Evolutionary conservation across 495 filamentous ascomycete species (phyloP).

Genomic region (Trichocladium antarcticum): DNA sequence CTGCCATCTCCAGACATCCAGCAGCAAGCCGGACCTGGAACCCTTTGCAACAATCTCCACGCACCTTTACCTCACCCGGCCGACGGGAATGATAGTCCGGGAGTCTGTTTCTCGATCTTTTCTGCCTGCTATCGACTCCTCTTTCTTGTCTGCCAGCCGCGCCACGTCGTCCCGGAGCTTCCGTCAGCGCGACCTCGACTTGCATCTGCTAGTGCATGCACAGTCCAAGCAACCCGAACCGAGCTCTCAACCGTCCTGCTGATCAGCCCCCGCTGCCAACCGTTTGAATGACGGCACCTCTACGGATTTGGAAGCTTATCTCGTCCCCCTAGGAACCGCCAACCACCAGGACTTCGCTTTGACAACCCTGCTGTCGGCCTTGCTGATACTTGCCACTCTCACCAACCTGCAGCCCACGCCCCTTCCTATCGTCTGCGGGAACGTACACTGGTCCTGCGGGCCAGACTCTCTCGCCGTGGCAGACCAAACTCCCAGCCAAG

Average conservation of each 20-base stretch:
- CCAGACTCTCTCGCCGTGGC: conserved; percentile 26
- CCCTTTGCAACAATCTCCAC: too few relatives aligned
- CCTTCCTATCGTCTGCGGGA: conserved; percentile 16
- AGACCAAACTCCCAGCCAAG: conserved; percentile 24
- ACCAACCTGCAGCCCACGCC: neutral
- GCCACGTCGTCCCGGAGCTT: neutral
- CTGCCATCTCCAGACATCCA: too few relatives aligned
- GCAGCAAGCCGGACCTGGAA: too few relatives aligned
- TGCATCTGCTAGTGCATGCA: neutral
- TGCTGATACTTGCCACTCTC: neutral
- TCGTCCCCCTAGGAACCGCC: conserved; percentile 1
- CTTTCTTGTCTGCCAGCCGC: neutral
- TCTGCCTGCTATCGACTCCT: neutral
- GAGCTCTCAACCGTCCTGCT: neutral
- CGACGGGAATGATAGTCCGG: too few relatives aligned
- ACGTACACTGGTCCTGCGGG: conserved; percentile 23
- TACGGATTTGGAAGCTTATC: conserved; percentile 3
- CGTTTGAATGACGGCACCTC: conserved; percentile 18
- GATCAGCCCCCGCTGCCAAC: conserved; percentile 5
- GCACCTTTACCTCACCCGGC: neutral
- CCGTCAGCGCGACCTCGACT: neutral
- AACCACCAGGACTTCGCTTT: neutral
- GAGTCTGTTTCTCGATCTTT: neutral
- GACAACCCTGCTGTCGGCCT: neutral
- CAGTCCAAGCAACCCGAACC: neutral